phyloP scores from a whole-genome alignment of 805 yeast genomes.

The Jamesozyma piceae region DNA sequence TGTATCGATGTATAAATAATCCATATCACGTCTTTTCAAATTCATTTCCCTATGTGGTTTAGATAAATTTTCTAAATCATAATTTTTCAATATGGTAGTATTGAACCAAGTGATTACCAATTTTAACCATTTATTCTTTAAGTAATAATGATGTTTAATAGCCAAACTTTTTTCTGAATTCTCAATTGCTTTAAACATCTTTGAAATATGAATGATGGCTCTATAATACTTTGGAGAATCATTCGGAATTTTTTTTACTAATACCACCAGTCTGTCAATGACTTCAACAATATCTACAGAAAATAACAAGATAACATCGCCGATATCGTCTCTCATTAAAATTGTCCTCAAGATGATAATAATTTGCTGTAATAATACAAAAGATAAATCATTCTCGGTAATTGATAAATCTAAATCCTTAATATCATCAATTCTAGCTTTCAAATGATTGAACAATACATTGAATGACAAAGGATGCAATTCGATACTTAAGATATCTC shows the following conservation, averaged over 20 bases:
- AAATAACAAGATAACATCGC: slow-evolving; percentile 25
- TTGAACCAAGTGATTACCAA: slow-evolving; percentile 46
- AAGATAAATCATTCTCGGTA: slow-evolving; percentile 19
- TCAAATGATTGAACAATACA: slow-evolving; percentile 39
- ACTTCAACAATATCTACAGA: slow-evolving; percentile 29
- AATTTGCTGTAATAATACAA: slow-evolving; percentile 40
- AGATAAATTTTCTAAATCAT: slow-evolving; percentile 24
- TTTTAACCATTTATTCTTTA: slow-evolving; percentile 42
- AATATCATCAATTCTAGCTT: slow-evolving; percentile 30
- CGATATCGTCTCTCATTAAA: slow-evolving; percentile 29
- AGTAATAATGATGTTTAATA: slow-evolving; percentile 35
- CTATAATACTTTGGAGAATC: slow-evolving; percentile 23
- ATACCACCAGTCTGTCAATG: slow-evolving; percentile 27
- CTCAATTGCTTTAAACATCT: slow-evolving; percentile 27
- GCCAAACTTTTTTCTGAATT: slow-evolving; percentile 22
- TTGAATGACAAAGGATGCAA: slow-evolving; percentile 50
- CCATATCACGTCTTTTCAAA: slow-evolving; percentile 34
- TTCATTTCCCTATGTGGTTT: slow-evolving; percentile 32
- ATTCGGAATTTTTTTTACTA: slow-evolving; percentile 21
- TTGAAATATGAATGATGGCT: slow-evolving; percentile 29
- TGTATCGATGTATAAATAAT: slow-evolving; percentile 46
- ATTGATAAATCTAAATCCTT: slow-evolving; percentile 16
- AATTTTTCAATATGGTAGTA: slow-evolving; percentile 37
- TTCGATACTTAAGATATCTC: slow-evolving; percentile 61
- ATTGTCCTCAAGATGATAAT: slow-evolving; percentile 38